phyloP scores from a whole-genome alignment of 2,329 filamentous ascomycete species.

The Claviceps sorghi region DNA sequence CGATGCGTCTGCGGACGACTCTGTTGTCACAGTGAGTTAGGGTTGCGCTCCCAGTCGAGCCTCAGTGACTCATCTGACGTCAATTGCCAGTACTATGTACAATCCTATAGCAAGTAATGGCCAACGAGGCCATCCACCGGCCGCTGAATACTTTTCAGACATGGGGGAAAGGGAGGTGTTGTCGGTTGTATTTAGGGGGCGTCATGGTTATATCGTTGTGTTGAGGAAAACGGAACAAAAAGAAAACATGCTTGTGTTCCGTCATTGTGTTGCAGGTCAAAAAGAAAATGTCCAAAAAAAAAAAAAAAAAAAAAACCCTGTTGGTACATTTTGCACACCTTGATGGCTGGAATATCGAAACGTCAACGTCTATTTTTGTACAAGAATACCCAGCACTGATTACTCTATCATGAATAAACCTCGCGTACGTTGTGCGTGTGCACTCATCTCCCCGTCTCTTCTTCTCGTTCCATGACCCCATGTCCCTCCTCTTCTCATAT shows the following conservation, averaged over 20 bases:
- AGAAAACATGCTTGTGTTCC: background rate
- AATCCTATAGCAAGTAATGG: constrained; percentile 23
- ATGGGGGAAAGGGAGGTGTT: background rate
- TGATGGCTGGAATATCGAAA: background rate
- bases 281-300: background rate
- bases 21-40: constrained; percentile 55
- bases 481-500: background rate
- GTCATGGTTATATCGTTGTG: background rate
- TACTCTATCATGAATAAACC: constrained; percentile 1
- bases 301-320: background rate
- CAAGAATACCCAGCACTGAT: constrained; percentile 2
- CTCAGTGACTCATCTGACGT: constrained; percentile 11
- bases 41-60: background rate
- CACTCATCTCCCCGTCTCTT: background rate
- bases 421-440: background rate
- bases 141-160: background rate
- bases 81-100: constrained; percentile 25
- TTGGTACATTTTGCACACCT: background rate
- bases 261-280: background rate
- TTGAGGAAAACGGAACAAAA: background rate
- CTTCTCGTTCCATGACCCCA: background rate
- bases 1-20: constrained; percentile 49
- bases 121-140: background rate
- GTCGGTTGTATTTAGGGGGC: background rate
- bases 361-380: constrained; percentile 2